phyloP scores from a whole-genome alignment of 2,329 filamentous ascomycete genomes.

The Dendryphion nanum region DNA sequence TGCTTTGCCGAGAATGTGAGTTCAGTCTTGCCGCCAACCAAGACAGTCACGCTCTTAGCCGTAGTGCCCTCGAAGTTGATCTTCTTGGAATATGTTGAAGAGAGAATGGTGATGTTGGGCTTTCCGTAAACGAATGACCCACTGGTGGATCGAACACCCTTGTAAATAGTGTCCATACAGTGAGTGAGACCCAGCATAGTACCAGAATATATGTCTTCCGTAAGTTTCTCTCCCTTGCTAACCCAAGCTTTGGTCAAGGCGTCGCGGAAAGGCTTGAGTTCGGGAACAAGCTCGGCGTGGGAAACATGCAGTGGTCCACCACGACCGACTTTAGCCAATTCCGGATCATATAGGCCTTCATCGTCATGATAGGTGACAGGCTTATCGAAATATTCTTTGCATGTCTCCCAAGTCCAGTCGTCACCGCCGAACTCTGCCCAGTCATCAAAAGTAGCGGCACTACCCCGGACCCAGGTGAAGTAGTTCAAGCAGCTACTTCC shows the following conservation, averaged over 20 bases:
- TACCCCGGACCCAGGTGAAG: slow-evolving; percentile 63
- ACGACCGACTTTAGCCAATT: slow-evolving; percentile 52
- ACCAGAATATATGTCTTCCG: slow-evolving; percentile 57
- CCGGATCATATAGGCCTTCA: slow-evolving; percentile 42
- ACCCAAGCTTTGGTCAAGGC: slow-evolving; percentile 54
- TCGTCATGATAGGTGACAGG: slow-evolving; percentile 59
- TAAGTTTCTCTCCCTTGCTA: slow-evolving; percentile 51
- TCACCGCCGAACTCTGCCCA: slow-evolving; percentile 48
- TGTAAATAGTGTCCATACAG: slow-evolving; percentile 57
- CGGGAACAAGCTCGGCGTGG: slow-evolving; percentile 55
- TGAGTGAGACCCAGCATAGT: slow-evolving; percentile 55
- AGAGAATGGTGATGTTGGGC: slow-evolving; percentile 55
- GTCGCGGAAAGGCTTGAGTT: slow-evolving; percentile 53
- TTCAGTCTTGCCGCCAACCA: slow-evolving; percentile 42
- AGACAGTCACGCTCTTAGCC: slow-evolving; percentile 49
- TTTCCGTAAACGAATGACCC: slow-evolving; percentile 54
- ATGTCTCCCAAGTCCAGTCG: slow-evolving; percentile 57
- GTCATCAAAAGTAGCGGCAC: slow-evolving; percentile 55
- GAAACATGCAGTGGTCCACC: slow-evolving; percentile 55
- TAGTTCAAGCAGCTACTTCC: slow-evolving; percentile 62
- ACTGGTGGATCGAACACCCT: slow-evolving; percentile 54
- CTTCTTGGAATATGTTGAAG: slow-evolving; percentile 51
- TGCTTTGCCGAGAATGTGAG: slow-evolving; percentile 27
- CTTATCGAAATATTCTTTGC: slow-evolving; percentile 53
- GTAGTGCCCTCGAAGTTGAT: slow-evolving; percentile 52